Conservation (phyloP, 352 stramenopile species). For the Globisporangium irregulare region DNA sequence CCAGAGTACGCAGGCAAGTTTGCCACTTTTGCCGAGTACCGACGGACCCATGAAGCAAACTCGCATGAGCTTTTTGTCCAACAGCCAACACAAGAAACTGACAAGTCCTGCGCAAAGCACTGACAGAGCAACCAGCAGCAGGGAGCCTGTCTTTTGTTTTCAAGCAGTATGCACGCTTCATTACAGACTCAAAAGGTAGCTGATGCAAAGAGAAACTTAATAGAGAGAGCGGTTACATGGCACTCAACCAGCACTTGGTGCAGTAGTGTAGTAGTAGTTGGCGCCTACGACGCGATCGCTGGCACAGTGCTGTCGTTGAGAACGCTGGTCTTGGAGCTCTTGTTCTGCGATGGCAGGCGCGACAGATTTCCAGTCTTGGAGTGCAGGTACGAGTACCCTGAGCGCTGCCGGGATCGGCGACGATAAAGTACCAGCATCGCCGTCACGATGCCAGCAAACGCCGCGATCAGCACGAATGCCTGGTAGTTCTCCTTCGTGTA, state of each 20-base stretch:
- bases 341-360: constrained; percentile 25
- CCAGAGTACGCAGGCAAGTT: constrained; percentile 49
- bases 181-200: background rate
- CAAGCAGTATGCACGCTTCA: background rate
- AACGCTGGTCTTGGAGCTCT: constrained; percentile 17
- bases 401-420: constrained; percentile 47
- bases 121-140: constrained; percentile 30
- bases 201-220: constrained; percentile 12
- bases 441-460: constrained; percentile 29
- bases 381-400: constrained; percentile 59
- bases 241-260: background rate
- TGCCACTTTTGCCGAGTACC: constrained; percentile 54
- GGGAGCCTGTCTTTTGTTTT: background rate
- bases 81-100: constrained; percentile 78
- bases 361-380: constrained; percentile 43
- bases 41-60: constrained; percentile 29
- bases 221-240: background rate
- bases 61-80: constrained; percentile 40
- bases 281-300: constrained; percentile 33
- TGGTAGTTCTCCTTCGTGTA: constrained; percentile 39
- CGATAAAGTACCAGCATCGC: constrained; percentile 35
- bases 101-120: constrained; percentile 61
- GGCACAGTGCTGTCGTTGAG: constrained; percentile 21
- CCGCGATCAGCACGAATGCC: constrained; percentile 36
- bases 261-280: background rate